A percentile compares a stretch with the other conserved stretches of the same genome.
Evolutionary conservation across 768 basidiomycete genomes (phyloP).

Genomic region (Boletus bicolor): DNA sequence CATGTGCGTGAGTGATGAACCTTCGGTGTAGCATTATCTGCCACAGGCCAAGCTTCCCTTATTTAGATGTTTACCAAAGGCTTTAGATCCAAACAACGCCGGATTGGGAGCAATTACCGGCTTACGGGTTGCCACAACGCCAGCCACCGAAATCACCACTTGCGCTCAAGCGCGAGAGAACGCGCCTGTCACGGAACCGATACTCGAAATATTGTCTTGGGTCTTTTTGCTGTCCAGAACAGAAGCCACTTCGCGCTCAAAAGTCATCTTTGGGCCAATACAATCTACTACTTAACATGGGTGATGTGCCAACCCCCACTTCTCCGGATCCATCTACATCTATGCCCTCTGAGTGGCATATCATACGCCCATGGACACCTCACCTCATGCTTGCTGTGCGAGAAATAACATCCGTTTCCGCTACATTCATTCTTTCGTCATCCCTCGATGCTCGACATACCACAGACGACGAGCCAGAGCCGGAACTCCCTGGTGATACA

Average conservation of each 20-base stretch:
- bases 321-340: conserved; percentile 18
- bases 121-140: conserved; percentile 1
- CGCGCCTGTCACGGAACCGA: neutral
- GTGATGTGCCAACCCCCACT: conserved; percentile 7
- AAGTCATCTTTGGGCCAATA: neutral
- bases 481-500: conserved; percentile 31
- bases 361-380: conserved; percentile 74
- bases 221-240: neutral
- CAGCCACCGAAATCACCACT: neutral
- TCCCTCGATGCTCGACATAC: conserved; percentile 34
- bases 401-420: conserved; percentile 81
- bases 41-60: neutral
- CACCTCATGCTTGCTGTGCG: conserved; percentile 67
- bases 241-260: neutral
- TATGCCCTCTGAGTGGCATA: conserved; percentile 50
- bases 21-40: too few species aligned
- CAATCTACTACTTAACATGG: conserved; percentile 13
- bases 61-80: conserved; percentile 22
- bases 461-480: conserved; percentile 21
- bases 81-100: conserved; percentile 30
- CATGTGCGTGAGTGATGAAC: too few species aligned
- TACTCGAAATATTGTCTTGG: neutral
- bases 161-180: neutral
- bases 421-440: conserved; percentile 71
- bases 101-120: neutral